Percentiles rank a stretch among this genome's conserved stretches.
Conservation (phyloP, 768 basidiomycete genomes). For the Amanita fuliginea region DNA sequence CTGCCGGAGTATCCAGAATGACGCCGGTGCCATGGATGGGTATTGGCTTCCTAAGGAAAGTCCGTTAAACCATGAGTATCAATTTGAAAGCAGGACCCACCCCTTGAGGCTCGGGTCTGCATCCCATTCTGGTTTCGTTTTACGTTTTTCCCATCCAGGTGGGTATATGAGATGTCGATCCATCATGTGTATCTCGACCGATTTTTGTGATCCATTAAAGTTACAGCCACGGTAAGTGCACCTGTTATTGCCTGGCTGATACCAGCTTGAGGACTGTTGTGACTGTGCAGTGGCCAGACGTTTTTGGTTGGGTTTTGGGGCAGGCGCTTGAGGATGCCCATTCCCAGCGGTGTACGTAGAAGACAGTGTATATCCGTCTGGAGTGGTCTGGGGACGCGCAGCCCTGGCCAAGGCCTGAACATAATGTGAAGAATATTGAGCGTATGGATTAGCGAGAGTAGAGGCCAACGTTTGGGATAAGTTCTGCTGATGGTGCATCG, state of each 20-base stretch:
- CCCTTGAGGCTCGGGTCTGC: constrained; percentile 76
- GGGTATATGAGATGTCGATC: constrained; percentile 83
- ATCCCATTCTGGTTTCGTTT: constrained; percentile 55
- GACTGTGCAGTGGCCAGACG: background rate
- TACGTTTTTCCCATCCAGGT: constrained; percentile 51
- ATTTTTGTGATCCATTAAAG: constrained; percentile 60
- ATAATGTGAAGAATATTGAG: constrained; percentile 37
- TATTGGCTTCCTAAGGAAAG: constrained; percentile 44
- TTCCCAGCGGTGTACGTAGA: background rate
- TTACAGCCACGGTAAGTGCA: constrained; percentile 56
- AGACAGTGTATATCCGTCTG: constrained; percentile 17
- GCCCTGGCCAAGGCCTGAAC: constrained; percentile 39
- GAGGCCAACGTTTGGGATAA: background rate
- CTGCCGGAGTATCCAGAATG: constrained; percentile 70
- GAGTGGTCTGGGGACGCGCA: constrained; percentile 10
- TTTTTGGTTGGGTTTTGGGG: background rate
- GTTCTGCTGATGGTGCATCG: constrained; percentile 6
- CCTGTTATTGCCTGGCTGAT: constrained; percentile 46
- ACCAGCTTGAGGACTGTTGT: constrained; percentile 30
- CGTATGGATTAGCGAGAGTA: constrained; percentile 10
- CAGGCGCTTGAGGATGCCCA: background rate
- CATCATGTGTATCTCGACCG: constrained; percentile 78
- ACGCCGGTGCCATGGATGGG: constrained; percentile 75
- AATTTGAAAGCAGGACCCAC: constrained; percentile 23
- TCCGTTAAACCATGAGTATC: background rate